Percentiles rank a stretch among this genome's conserved stretches.
Conservation (phyloP, 495 filamentous ascomycete genomes). For the Daldinia concentrica region DNA sequence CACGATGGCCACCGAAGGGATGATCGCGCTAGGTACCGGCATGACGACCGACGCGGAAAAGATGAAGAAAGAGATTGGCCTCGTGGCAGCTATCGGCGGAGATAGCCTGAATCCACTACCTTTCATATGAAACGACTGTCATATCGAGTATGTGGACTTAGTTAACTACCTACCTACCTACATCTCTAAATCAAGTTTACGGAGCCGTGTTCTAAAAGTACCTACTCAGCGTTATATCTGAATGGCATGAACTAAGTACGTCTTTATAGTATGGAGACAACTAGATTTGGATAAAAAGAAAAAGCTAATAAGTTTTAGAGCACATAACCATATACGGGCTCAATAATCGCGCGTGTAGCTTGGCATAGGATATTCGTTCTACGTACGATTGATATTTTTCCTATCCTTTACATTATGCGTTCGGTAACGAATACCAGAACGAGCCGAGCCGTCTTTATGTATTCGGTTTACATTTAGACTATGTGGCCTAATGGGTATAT, state of each 20-base stretch:
- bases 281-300: not conserved
- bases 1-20: slow-evolving; percentile 24
- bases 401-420: not conserved
- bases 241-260: not conserved
- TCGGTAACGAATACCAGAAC: not conserved
- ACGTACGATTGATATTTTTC: not conserved
- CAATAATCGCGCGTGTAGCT: not conserved
- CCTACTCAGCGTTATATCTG: not conserved
- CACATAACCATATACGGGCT: not conserved
- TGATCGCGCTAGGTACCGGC: slow-evolving; percentile 20
- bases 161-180: not conserved
- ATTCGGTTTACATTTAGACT: not conserved
- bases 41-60: slow-evolving; percentile 36
- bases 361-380: not conserved
- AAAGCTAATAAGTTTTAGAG: not conserved
- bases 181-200: not conserved
- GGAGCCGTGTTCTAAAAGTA: not conserved
- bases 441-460: not conserved
- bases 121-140: not conserved
- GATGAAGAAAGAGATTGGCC: slow-evolving; percentile 42
- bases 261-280: not conserved
- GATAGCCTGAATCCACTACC: slow-evolving; percentile 22
- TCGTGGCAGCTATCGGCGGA: slow-evolving; percentile 29
- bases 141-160: not conserved
- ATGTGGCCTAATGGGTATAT: not conserved